Base-by-base conservation (phyloP, 139 green algal genomes). In the Pedinophyceae sp. region DNA sequence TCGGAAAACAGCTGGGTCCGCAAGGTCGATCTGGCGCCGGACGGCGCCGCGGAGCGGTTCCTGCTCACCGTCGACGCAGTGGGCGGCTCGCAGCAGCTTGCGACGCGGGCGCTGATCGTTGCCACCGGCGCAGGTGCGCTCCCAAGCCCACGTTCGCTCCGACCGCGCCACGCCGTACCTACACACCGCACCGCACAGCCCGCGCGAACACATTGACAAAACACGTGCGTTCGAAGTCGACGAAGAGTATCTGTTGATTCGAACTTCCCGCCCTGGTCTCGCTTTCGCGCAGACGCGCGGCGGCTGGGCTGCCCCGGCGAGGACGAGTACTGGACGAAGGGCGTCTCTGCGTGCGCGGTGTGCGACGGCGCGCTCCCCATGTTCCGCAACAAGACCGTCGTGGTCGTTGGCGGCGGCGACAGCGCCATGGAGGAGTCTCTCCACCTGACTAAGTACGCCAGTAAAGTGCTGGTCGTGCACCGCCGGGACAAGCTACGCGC, bases 311-410 rank as follows among this genome's bases (percentile, higher is more conserved):
- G 7, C 13, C 10, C 7, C 10, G 34, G 34, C 10, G 7, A 7
- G 10, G 34, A 43, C 34, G 13, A 7, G 29, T 83, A 68, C 60
- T 86, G 78, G 78, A 88, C 82, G 74, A 84, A 82, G 51, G 80
- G 80, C 38, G 84, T 88, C 55, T 71, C 48, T 13, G 80, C 80
- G 1, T 88, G 80, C 50, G 80, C 80, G 0, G 77, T 88, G 40
- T 88, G 80, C 53, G 80, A 88, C 49, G 80, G 80, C 5, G 84
- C 85, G 3, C 75, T 77, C 2, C 85, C 85, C 45, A 91, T 94
- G 60, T 94, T 94, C 70, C 73, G 83, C 27, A 78, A 81, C 54
- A 69, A 77, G 51, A 76, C 80, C 22, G 73, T 88, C 26, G 82
- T 74, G 3, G 82, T 91, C 30, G 77, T 91, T 49, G 82, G 82